Conservation (phyloP, 148 eudicot species). For the Nepenthes gracilis region DNA sequence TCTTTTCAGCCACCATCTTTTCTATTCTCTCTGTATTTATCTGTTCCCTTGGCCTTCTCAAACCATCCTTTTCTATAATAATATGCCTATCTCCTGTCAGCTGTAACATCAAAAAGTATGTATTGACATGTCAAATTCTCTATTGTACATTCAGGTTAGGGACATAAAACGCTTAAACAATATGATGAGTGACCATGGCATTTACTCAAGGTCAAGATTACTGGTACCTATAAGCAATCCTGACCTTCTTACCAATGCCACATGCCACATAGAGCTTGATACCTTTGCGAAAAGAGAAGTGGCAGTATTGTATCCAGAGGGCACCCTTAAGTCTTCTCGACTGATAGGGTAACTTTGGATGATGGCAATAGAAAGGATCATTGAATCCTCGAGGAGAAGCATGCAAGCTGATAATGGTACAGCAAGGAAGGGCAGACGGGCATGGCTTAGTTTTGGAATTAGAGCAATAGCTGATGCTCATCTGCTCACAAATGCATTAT, state of each 20-base stretch:
- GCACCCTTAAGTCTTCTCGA: slow-evolving; percentile 29
- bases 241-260: slow-evolving; percentile 40
- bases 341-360: slow-evolving; percentile 33
- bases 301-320: slow-evolving; percentile 79
- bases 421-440: slow-evolving; percentile 67
- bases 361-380: slow-evolving; percentile 48
- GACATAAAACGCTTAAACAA: slow-evolving; percentile 88
- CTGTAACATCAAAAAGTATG: neutral
- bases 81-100: neutral
- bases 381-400: slow-evolving; percentile 82
- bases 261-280: slow-evolving; percentile 92
- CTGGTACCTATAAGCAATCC: slow-evolving; percentile 69
- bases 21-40: too few species aligned
- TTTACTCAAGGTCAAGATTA: slow-evolving; percentile 80
- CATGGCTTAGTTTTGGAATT: slow-evolving; percentile 19
- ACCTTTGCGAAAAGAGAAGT: slow-evolving; percentile 78
- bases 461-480: slow-evolving; percentile 23
- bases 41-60: too few species aligned
- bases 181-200: slow-evolving; percentile 99
- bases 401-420: slow-evolving; percentile 96
- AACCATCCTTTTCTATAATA: too few species aligned
- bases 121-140: slow-evolving; percentile 2
- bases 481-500: too few species aligned
- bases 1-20: too few species aligned
- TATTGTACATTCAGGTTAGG: slow-evolving; percentile 45